Base-by-base conservation (phyloP, 345 rosid genomes). In the Psidium guajava region DNA sequence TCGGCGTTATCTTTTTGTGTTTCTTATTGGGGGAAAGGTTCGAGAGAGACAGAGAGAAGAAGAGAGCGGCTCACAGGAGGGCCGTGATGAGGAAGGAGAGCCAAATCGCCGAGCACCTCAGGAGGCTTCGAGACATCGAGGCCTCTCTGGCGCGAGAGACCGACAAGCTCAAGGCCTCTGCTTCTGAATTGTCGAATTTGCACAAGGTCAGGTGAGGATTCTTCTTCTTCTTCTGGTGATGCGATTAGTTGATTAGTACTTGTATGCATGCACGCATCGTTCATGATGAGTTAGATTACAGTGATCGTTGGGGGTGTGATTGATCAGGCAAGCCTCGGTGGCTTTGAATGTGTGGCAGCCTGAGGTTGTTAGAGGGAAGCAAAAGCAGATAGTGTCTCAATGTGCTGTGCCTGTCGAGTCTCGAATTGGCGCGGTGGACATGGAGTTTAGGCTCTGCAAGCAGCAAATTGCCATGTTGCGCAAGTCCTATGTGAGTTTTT, bases 311-410 rank as follows among this genome's bases (percentile, higher is more conserved):
- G 57, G 22, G 47, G 82, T 53, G 81, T 40, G 49, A 25, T 42
- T 50, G 82, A 87, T 87, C 86, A 96, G 99, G 94, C 98, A 93
- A 93, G 98, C 98, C 47, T 91, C 96, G 1, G 96, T 95, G 85
- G 99, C 99, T 75, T 82, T 96, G 94, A 94, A 95, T 28, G 98
- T 97, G 52, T 97, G 99, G 99, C 99, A 96, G 86, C 99, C 98
- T 1, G 94, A 93, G 86, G 88, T 92, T 10, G 91, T 96, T 22
- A 91, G 94, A 50, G 92, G 92, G 49, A 91, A 92, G 83, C 99
- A 96, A 42, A 93, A 90, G 86, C 94, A 93, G 85, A 77, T 94
- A 81, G 98, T 97, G 84, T 96, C 93, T 92, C 98, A 97, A 69
- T 91, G 90, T 88, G 89, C 86, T 44, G 96, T 97, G 88, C 94